Conservation (phyloP, 2,329 filamentous ascomycete species). For the Paraphaeosphaeria minitans region DNA sequence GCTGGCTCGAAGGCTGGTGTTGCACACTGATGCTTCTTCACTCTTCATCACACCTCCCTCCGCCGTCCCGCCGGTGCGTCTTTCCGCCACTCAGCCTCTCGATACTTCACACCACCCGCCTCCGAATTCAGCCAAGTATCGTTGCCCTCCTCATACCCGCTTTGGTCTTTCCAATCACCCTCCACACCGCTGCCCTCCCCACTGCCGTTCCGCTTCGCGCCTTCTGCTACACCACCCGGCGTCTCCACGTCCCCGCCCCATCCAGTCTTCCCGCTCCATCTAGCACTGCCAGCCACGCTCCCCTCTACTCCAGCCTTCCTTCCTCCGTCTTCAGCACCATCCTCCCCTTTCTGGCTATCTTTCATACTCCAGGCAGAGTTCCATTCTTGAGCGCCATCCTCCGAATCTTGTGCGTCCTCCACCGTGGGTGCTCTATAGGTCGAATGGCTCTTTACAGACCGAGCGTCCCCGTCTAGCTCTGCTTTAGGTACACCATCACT, state of each 20-base stretch:
- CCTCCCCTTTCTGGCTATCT: background rate
- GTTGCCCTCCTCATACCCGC: constrained; percentile 28
- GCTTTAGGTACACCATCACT: background rate
- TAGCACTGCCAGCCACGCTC: constrained; percentile 2
- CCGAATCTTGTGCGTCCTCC: constrained; percentile 23
- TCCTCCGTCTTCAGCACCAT: background rate
- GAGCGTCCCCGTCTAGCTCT: constrained; percentile 7
- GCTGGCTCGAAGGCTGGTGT: constrained; percentile 2
- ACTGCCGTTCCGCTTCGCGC: background rate
- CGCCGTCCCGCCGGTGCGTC: background rate
- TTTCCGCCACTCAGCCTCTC: constrained; percentile 17
- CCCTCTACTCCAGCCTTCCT: background rate
- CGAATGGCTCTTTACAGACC: constrained; percentile 18
- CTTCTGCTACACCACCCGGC: background rate
- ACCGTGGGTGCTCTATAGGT: constrained; percentile 31
- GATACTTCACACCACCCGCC: constrained; percentile 24
- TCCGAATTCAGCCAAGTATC: constrained; percentile 30
- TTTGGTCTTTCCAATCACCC: constrained; percentile 16
- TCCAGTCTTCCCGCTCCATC: constrained; percentile 2
- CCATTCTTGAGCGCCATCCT: constrained; percentile 7
- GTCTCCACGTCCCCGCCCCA: background rate
- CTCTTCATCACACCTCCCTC: constrained; percentile 14
- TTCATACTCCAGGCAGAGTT: background rate
- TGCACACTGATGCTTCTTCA: background rate
- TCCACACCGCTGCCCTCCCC: background rate